These are phyloP conservation scores for Fusarium temperatum DNA, from an alignment of 2,329 filamentous ascomycete genomes.

Conservation along the genomic window DNA sequence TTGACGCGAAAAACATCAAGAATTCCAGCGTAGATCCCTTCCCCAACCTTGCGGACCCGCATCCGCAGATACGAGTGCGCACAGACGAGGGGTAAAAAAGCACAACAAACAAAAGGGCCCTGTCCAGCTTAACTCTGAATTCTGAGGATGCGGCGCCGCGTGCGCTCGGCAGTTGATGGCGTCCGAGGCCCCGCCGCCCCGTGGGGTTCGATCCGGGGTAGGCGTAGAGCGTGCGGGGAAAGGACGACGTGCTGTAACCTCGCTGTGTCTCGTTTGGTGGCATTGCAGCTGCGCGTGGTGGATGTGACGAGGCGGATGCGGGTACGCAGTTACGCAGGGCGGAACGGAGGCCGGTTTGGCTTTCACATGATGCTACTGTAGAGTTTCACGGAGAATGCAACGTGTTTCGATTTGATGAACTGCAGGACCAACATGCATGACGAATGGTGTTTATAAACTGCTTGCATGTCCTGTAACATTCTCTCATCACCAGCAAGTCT, in stretches of 20 bases:
- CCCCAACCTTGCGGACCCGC: constrained; percentile 21
- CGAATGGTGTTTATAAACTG: neutral
- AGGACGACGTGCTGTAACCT: neutral
- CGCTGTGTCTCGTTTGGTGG: neutral
- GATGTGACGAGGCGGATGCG: neutral
- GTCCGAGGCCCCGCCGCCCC: neutral
- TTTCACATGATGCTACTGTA: neutral
- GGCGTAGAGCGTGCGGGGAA: neutral
- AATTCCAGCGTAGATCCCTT: neutral
- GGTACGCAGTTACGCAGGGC: constrained; percentile 1
- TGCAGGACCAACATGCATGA: neutral
- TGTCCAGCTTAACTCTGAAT: neutral
- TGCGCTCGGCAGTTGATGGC: constrained; percentile 21
- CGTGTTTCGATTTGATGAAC: neutral
- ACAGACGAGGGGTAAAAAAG: neutral
- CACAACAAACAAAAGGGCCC: neutral
- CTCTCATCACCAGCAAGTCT: neutral
- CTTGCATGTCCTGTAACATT: neutral
- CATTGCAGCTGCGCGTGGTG: neutral
- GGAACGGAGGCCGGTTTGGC: constrained; percentile 1
- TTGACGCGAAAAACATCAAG: neutral
- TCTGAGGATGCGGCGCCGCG: constrained; percentile 6
- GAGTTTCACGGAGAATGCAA: neutral
- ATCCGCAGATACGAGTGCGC: constrained; percentile 12
- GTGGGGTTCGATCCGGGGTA: neutral